phyloP scores from a whole-genome alignment of 371 early-diverging fungal genomes.

The Mortierella sp. region DNA sequence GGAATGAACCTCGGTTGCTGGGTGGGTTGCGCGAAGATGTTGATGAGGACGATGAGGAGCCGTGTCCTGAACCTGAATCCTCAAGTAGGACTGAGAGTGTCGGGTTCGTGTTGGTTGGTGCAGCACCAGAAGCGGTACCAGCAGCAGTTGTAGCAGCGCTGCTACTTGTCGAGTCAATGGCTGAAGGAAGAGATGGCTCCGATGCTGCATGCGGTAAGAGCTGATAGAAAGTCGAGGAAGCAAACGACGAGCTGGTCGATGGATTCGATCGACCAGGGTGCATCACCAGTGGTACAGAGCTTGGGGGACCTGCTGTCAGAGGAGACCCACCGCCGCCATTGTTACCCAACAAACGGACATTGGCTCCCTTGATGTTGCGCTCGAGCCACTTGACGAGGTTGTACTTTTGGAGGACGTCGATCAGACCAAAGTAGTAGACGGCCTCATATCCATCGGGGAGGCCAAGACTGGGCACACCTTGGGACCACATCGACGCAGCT shows the following conservation, averaged over 20 bases:
- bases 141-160: neutral
- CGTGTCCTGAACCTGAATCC: constrained; percentile 12
- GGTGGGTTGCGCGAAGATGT: constrained; percentile 4
- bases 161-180: neutral
- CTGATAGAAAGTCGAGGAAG: constrained; percentile 32
- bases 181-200: constrained; percentile 36
- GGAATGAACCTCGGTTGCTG: neutral
- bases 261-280: constrained; percentile 22
- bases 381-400: constrained; percentile 70
- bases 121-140: neutral
- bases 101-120: constrained; percentile 13
- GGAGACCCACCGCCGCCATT: constrained; percentile 17
- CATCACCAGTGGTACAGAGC: neutral
- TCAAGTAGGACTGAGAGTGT: constrained; percentile 47
- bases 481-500: constrained; percentile 34
- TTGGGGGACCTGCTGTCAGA: neutral
- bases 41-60: constrained; percentile 3
- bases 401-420: constrained; percentile 72
- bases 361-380: constrained; percentile 62
- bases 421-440: constrained; percentile 71
- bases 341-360: constrained; percentile 35
- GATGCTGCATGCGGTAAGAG: constrained; percentile 43
- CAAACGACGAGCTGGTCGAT: constrained; percentile 25
- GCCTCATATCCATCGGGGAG: constrained; percentile 48
- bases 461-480: constrained; percentile 39